Conservation (phyloP, 1,139 yeast species). For the Magnusiomyces tetraspermus region DNA sequence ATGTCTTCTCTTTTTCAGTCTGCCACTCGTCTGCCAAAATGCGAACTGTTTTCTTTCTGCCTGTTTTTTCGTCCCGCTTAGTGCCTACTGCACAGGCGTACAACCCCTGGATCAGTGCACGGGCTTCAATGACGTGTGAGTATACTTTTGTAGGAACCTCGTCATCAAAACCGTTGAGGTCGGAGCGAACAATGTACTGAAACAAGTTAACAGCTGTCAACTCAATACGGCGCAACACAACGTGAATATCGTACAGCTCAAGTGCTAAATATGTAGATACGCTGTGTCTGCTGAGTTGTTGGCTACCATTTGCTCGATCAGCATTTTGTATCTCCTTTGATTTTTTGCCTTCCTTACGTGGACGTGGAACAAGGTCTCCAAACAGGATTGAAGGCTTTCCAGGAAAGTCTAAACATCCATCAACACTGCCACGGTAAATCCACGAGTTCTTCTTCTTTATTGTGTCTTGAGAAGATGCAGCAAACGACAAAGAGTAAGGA, state of each 20-base stretch:
- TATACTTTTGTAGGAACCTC: neutral
- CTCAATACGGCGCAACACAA: constrained; percentile 22
- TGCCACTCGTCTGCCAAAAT: constrained; percentile 1
- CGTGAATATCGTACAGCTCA: constrained; percentile 17
- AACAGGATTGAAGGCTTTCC: constrained; percentile 1
- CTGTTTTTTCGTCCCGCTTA: constrained; percentile 12
- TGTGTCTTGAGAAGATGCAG: neutral
- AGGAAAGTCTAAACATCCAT: neutral
- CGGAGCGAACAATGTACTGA: constrained; percentile 16
- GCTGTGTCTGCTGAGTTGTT: neutral
- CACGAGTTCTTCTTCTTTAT: neutral
- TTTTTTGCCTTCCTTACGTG: neutral
- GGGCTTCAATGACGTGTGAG: neutral
- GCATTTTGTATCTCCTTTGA: neutral
- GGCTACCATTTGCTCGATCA: neutral
- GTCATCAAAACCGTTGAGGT: neutral
- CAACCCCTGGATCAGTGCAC: constrained; percentile 1
- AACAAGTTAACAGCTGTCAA: constrained; percentile 20
- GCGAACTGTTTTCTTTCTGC: neutral
- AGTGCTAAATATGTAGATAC: constrained; percentile 17
- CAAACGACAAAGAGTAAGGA: neutral
- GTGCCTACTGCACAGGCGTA: neutral
- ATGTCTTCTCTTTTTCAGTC: neutral
- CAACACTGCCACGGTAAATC: neutral
- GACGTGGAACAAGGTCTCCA: constrained; percentile 1